Evolutionary conservation across 2,329 filamentous ascomycete species (phyloP), one percentile per base, ranked within the genome.

Genomic region (Atkinsonella texensis): DNA sequence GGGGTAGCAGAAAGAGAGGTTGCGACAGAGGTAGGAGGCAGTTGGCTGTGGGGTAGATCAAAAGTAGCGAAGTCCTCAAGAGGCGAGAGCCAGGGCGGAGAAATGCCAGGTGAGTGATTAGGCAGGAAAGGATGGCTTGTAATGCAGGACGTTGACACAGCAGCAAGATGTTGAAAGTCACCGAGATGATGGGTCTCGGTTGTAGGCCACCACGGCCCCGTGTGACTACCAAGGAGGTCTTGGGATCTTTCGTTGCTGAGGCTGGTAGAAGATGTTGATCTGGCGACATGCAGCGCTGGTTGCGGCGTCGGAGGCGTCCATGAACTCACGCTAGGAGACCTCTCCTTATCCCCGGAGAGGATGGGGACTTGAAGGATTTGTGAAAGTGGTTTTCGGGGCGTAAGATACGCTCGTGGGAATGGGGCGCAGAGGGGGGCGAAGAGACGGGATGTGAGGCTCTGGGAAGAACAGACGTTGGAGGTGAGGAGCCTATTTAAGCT

Each of bases 261-360:
- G 56, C 52, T 52, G 32, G 56, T 53, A 57, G 54, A 55, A 56
- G 32, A 8, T 42, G 12, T 48, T 12, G 49, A 4, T 41, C 31
- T 33, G 15, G 38, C 35, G 51, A 10, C 11, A 18, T 48, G 48
- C 48, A 18, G 54, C 51, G 33, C 47, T 15, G 23, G 38, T 52
- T 46, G 52, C 17, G 33, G 53, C 28, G 7, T 32, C 23, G 35
- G 50, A 2, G 51, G 52, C 23, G 49, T 50, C 57, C 59, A 60
- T 59, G 49, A 51, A 53, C 52, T 51, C 59, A 60, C 52, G 54
- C 46, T 57, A 51, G 46, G 49, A 45, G 23, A 54, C 58, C 58
- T 60, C 56, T 58, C 58, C 53, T 49, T 18, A n/a, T 3, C 18
- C 38, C 45, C 33, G 51, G 52, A 54, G 52, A 53, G 52, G 56